Conservation (phyloP, 2,329 filamentous ascomycete species). For the Neofusicoccum kwambonambiense region DNA sequence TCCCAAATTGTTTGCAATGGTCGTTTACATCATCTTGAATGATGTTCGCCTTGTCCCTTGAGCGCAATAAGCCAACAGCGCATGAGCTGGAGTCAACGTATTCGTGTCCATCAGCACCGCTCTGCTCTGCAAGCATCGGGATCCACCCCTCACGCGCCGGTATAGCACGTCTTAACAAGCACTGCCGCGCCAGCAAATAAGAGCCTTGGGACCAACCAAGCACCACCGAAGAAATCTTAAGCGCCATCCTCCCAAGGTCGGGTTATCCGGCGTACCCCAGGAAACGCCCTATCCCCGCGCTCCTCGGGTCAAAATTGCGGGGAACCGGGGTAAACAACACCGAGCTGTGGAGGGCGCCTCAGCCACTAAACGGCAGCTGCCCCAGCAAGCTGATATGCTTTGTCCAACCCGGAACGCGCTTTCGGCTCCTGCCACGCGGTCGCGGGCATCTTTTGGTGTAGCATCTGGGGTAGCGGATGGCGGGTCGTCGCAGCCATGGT, state of each 20-base stretch:
- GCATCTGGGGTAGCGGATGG: background rate
- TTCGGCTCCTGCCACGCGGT: conserved; percentile 1
- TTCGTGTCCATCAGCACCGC: background rate
- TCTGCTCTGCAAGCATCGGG: background rate
- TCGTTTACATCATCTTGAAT: too few species aligned
- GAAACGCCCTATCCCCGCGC: background rate
- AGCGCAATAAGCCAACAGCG: too few species aligned
- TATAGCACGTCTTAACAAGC: background rate
- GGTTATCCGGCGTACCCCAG: background rate
- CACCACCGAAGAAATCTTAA: background rate
- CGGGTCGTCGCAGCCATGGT: background rate
- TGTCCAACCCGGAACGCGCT: background rate
- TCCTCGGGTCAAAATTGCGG: background rate
- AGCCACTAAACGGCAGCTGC: background rate
- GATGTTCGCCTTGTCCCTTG: too few species aligned
- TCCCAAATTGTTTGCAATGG: too few species aligned
- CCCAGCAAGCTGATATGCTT: background rate
- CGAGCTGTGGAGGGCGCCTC: background rate
- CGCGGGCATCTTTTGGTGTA: background rate
- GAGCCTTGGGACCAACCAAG: background rate
- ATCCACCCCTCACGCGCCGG: too few species aligned
- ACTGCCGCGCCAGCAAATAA: background rate
- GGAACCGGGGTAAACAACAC: conserved; percentile 9
- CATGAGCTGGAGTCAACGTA: background rate
- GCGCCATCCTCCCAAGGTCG: background rate